Evolutionary conservation across 768 basidiomycete species (phyloP).

Genomic region (Amanita pseudoporphyria): DNA sequence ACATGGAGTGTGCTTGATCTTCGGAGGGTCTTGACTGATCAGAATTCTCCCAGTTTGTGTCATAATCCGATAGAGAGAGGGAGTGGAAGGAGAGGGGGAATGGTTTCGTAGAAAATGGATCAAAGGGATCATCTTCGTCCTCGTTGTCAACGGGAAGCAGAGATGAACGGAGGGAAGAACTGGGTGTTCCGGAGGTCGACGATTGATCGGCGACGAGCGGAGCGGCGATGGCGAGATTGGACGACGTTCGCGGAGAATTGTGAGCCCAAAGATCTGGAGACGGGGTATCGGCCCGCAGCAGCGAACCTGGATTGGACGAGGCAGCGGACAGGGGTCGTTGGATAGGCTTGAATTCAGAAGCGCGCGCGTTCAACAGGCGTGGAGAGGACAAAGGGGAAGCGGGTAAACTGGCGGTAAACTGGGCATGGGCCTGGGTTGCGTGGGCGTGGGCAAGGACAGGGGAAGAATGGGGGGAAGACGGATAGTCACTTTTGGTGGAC

Average conservation of each 20-base stretch:
- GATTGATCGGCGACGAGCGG: conserved; percentile 73
- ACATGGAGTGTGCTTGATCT: conserved; percentile 28
- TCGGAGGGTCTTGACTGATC: conserved; percentile 42
- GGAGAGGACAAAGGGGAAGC: conserved; percentile 82
- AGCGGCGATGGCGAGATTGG: conserved; percentile 87
- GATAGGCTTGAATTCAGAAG: conserved; percentile 81
- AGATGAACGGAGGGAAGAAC: conserved; percentile 57
- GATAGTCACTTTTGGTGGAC: conserved; percentile 41
- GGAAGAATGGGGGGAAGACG: conserved; percentile 45
- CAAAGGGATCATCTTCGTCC: conserved; percentile 81
- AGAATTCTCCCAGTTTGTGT: conserved; percentile 47
- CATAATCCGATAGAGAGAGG: conserved; percentile 53
- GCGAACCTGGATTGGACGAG: conserved; percentile 48
- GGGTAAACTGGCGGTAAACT: conserved; percentile 74
- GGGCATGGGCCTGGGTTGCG: conserved; percentile 43
- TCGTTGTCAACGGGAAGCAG: conserved; percentile 49
- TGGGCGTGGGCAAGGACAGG: conserved; percentile 53
- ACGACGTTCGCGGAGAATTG: conserved; percentile 55
- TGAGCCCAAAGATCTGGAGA: conserved; percentile 89
- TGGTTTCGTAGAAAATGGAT: conserved; percentile 53
- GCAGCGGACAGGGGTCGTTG: conserved; percentile 72
- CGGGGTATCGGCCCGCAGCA: conserved; percentile 66
- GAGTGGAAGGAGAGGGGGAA: conserved; percentile 53
- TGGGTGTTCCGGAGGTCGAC: conserved; percentile 56
- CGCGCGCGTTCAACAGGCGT: conserved; percentile 81